phyloP scores from a whole-genome alignment of 2,329 filamentous ascomycete species.

The Cryphonectria nitschkei region DNA sequence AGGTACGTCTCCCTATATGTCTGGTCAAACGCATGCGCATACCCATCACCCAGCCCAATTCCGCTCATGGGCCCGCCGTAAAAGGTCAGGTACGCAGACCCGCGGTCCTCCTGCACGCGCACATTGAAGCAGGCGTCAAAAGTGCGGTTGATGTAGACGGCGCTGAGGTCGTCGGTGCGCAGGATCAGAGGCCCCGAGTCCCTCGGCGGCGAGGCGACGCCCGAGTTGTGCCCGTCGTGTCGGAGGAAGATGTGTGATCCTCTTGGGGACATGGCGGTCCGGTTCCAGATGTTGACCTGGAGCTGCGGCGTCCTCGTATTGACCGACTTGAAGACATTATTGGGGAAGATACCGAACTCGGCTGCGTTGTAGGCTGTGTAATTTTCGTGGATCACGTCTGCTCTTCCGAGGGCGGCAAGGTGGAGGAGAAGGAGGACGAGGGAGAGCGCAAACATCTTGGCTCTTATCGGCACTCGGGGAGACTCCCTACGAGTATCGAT shows the following conservation, averaged over 20 bases:
- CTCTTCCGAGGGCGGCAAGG: background rate
- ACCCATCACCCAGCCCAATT: constrained; percentile 16
- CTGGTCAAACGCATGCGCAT: constrained; percentile 16
- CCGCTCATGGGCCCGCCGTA: constrained; percentile 31
- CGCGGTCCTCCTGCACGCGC: constrained; percentile 32
- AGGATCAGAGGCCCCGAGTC: constrained; percentile 42
- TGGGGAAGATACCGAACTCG: constrained; percentile 36
- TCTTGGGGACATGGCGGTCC: constrained; percentile 33
- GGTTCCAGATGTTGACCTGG: constrained; percentile 40
- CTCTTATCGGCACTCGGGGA: background rate
- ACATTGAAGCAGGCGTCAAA: constrained; percentile 37
- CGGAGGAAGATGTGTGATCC: constrained; percentile 41
- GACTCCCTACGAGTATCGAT: background rate
- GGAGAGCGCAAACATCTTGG: background rate
- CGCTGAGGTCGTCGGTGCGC: constrained; percentile 40
- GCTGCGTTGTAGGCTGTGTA: constrained; percentile 37
- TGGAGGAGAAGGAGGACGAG: background rate
- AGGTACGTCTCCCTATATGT: constrained; percentile 41
- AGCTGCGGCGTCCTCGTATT: constrained; percentile 40
- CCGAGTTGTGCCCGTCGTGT: constrained; percentile 26
- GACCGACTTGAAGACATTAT: constrained; percentile 40
- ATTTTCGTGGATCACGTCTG: constrained; percentile 29
- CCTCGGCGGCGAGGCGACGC: constrained; percentile 23
- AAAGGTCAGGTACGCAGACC: constrained; percentile 31
- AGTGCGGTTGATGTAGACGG: constrained; percentile 43